phyloP scores from a whole-genome alignment of 23 red algal genomes.

The Gracilaria domingensis region DNA sequence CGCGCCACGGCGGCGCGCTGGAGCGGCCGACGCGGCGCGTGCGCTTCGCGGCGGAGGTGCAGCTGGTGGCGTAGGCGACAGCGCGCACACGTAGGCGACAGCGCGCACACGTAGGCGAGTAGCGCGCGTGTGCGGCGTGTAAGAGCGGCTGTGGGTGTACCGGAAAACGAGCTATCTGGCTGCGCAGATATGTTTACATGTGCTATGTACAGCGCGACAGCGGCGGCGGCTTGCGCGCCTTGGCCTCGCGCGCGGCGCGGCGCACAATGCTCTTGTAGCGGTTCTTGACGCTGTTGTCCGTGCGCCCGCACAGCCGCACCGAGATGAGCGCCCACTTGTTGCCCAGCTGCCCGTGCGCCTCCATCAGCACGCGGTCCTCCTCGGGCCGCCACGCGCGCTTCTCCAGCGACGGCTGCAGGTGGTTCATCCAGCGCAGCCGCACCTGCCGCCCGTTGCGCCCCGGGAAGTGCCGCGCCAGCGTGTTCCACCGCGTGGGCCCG shows the following conservation, averaged over 20 bases:
- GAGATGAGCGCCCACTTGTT: constrained; percentile 92
- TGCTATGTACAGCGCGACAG: background rate
- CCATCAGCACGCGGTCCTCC: constrained; percentile 80
- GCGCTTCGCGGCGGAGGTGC: constrained; percentile 38
- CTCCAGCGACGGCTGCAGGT: constrained; percentile 82
- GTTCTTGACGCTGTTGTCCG: constrained; percentile 98
- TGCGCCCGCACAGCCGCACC: constrained; percentile 75
- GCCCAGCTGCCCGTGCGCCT: constrained; percentile 77
- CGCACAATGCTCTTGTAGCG: constrained; percentile 90
- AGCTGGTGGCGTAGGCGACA: background rate
- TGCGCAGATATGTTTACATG: background rate
- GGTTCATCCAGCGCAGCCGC: constrained; percentile 93
- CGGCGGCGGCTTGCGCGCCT: background rate
- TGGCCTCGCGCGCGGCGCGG: constrained; percentile 48
- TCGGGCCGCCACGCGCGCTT: constrained; percentile 81
- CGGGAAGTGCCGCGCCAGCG: constrained; percentile 76
- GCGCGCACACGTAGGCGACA: background rate
- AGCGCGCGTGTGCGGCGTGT: no score
- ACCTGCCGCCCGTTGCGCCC: constrained; percentile 95
- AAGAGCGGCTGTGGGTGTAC: no score
- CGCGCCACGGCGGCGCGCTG: background rate
- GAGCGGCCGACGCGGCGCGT: background rate
- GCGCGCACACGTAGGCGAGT: background rate
- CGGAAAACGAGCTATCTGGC: no score
- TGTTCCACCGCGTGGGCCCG: constrained; percentile 79